Conservation (phyloP, 495 filamentous ascomycete species). For the Xylaria castorea region DNA sequence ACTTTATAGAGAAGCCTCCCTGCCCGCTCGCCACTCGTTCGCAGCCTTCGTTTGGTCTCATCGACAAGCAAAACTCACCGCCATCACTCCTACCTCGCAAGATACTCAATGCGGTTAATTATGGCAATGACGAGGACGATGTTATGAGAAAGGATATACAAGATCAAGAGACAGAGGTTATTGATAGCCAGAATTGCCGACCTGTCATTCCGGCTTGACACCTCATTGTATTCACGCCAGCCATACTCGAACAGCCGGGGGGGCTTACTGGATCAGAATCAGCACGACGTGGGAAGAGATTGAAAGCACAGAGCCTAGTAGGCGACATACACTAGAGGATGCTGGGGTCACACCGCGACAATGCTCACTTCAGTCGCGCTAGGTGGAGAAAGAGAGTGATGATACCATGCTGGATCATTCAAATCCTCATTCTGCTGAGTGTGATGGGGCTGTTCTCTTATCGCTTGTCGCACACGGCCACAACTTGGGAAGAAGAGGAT, state of each 20-base stretch:
- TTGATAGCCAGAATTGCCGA: not conserved
- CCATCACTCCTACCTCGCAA: not conserved
- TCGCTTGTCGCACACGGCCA: slow-evolving; percentile 51
- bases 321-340: slow-evolving; percentile 8
- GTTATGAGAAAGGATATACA: slow-evolving; percentile 1
- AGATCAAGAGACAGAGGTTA: slow-evolving; percentile 1
- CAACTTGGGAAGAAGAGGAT: slow-evolving; percentile 47
- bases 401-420: slow-evolving; percentile 49
- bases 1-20: slow-evolving; percentile 9
- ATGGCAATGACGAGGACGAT: slow-evolving; percentile 8
- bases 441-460: slow-evolving; percentile 57
- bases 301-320: not conserved
- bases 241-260: not conserved
- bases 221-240: not conserved
- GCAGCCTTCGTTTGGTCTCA: not conserved
- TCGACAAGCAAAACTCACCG: not conserved
- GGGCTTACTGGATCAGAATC: not conserved
- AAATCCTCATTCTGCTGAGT: slow-evolving; percentile 47
- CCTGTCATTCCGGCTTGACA: not conserved
- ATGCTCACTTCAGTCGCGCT: slow-evolving; percentile 51
- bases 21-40: not conserved
- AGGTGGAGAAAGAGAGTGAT: slow-evolving; percentile 50
- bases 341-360: slow-evolving; percentile 48
- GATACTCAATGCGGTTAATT: not conserved
- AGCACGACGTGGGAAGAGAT: not conserved